phyloP scores from a whole-genome alignment of 2,329 filamentous ascomycete genomes.

The Calonectria fujianensis region DNA sequence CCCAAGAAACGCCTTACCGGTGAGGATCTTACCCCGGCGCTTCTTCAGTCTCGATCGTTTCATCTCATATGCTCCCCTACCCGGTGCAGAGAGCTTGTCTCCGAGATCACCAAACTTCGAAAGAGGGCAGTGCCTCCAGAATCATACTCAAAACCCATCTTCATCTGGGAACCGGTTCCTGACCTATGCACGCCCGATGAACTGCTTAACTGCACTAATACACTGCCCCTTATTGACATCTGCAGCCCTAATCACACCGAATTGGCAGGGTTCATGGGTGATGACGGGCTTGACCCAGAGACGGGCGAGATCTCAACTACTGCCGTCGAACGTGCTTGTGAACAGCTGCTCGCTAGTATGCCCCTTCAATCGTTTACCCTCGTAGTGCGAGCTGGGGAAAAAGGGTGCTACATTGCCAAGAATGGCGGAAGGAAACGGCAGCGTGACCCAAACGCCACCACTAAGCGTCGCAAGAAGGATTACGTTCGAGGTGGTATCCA shows the following conservation, averaged over 20 bases:
- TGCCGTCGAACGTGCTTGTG: slow-evolving; percentile 75
- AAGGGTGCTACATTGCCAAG: slow-evolving; percentile 80
- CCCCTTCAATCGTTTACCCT: slow-evolving; percentile 79
- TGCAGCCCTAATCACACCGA: slow-evolving; percentile 91
- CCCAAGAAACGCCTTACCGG: slow-evolving; percentile 89
- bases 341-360: slow-evolving; percentile 78
- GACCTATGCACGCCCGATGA: slow-evolving; percentile 86
- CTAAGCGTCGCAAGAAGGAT: slow-evolving; percentile 65
- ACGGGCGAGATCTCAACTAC: slow-evolving; percentile 72
- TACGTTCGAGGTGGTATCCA: slow-evolving; percentile 71
- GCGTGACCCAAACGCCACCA: slow-evolving; percentile 48
- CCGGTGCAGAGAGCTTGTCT: slow-evolving; percentile 85
- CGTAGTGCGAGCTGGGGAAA: slow-evolving; percentile 82
- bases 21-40: slow-evolving; percentile 77
- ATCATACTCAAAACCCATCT: slow-evolving; percentile 76
- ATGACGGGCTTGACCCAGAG: slow-evolving; percentile 71
- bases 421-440: slow-evolving; percentile 73
- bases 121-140: slow-evolving; percentile 62
- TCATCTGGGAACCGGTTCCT: slow-evolving; percentile 97
- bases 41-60: slow-evolving; percentile 85
- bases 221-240: slow-evolving; percentile 76
- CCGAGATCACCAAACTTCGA: slow-evolving; percentile 78
- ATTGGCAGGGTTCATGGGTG: slow-evolving; percentile 88
- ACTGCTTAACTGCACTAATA: slow-evolving; percentile 78
- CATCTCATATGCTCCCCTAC: slow-evolving; percentile 90